Base-by-base conservation (phyloP, 495 filamentous ascomycete genomes). In the Bombardia bombarda region DNA sequence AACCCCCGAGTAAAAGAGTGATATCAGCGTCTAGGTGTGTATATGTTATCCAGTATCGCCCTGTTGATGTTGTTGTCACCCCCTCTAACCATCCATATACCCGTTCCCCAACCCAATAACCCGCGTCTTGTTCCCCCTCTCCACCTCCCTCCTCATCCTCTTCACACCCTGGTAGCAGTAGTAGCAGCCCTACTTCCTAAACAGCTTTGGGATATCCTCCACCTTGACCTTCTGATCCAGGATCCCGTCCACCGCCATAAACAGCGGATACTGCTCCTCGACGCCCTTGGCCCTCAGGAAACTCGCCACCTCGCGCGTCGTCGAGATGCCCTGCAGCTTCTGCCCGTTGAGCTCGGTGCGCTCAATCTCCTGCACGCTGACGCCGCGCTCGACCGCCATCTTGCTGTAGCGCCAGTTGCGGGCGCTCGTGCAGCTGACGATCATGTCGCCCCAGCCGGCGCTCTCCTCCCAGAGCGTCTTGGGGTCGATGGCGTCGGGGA, bases 401-500 rank as follows among this genome's bases (percentile, higher is more conserved):
- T 84, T 93, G 25, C 93, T 92, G 58, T 89, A 96, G 38, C 86
- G 79, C 74, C 87, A 92, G 62, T 99, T 99, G 20, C 93, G 77
- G 20, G 93, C 93, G 30, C 87, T 84, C 46, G 78, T 82, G 66
- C 90, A 96, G 50, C 81, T 87, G 14, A 94, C 97, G 53, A 97
- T 95, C 54, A 99, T 68, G 67, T 99, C 93, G 24, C 93, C 92
- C 40, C 97, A 89, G 46, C 93, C 93, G 30, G 87, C 88, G 55
- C 86, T 93, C 70, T 97, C 90, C 55, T 96, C 88, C 13, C 89
- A 95, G 64, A 99, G 95, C 4, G 93, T 97, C 36, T 69, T 79
- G 16, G 82, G 77, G 23, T 82, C 70, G 34, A 92, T 83, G 1
- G 82, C 82, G 41, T 86, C 77, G 9, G 77, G 76, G 61, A 96